Percentiles rank a stretch among this genome's conserved stretches.
Evolutionary conservation across 768 basidiomycete genomes (phyloP).

Genomic region (Pulveroboletus frians): DNA sequence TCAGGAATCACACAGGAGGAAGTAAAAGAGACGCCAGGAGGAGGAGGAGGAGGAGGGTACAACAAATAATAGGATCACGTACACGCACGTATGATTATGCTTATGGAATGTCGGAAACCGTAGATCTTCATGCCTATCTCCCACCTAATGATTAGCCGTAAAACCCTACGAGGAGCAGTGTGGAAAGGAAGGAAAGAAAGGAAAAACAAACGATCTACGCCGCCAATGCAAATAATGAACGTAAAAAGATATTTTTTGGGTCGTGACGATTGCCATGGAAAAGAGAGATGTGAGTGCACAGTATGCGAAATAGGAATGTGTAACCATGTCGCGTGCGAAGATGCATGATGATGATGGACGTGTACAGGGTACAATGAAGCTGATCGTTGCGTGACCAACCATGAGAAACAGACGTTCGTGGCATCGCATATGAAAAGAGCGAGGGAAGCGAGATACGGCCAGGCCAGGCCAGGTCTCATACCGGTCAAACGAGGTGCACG

Average conservation of each 20-base stretch:
- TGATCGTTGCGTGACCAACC: conserved; percentile 13
- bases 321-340: conserved; percentile 10
- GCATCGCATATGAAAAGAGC: conserved; percentile 4
- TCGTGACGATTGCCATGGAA: conserved; percentile 4
- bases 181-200: neutral
- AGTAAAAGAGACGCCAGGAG: neutral
- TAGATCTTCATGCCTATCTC: conserved; percentile 12
- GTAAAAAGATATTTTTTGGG: neutral
- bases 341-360: conserved; percentile 15
- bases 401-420: conserved; percentile 16
- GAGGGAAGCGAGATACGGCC: neutral
- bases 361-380: conserved; percentile 2
- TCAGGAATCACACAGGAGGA: neutral
- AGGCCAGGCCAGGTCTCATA: neutral
- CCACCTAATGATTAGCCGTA: conserved; percentile 3
- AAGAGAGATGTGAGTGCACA: neutral
- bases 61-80: conserved; percentile 1
- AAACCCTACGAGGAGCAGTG: conserved; percentile 6
- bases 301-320: conserved; percentile 13
- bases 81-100: conserved; percentile 5
- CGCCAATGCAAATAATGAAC: neutral
- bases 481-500: neutral
- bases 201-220: conserved; percentile 10
- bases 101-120: conserved; percentile 3
- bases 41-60: neutral